phyloP scores from a whole-genome alignment of 106 monocot species.

The Dendrobium chrysotoxum region DNA sequence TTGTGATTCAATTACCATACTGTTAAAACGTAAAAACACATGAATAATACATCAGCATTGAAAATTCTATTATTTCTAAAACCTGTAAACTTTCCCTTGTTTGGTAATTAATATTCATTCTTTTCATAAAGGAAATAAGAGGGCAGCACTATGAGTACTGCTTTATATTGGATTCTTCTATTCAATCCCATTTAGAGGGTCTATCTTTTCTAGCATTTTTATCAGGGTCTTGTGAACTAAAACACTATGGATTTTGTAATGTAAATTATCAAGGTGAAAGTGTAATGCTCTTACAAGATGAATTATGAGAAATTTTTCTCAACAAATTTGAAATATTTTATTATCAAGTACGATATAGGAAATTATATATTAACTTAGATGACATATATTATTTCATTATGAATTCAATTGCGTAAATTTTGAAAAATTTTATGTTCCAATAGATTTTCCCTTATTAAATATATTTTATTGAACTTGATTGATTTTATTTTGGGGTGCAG shows the following conservation, averaged over 20 bases:
- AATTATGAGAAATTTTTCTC: too few relatives aligned
- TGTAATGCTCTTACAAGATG: too few relatives aligned
- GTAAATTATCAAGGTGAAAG: too few relatives aligned
- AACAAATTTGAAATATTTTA: too few relatives aligned
- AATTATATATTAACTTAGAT: too few relatives aligned
- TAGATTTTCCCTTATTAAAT: too few relatives aligned
- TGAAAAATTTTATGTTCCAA: too few relatives aligned
- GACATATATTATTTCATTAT: too few relatives aligned
- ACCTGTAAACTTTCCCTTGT: not conserved
- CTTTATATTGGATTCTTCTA: not conserved
- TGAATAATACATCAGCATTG: not conserved
- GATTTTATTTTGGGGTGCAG: too few relatives aligned
- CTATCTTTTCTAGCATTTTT: not conserved
- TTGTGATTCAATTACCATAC: not conserved
- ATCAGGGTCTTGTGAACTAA: not conserved
- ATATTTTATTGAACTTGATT: too few relatives aligned
- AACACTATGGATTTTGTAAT: not conserved
- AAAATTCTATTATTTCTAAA: not conserved
- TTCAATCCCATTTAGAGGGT: not conserved
- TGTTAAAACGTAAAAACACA: not conserved
- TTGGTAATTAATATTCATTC: not conserved
- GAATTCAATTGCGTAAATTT: too few relatives aligned
- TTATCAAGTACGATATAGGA: too few relatives aligned
- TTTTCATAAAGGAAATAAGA: not conserved
- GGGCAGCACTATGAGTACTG: not conserved